Percentiles rank a stretch among this genome's conserved stretches.
Conservation (phyloP, 1,284 basidiomycete genomes). For the Trichosporon sp. region DNA sequence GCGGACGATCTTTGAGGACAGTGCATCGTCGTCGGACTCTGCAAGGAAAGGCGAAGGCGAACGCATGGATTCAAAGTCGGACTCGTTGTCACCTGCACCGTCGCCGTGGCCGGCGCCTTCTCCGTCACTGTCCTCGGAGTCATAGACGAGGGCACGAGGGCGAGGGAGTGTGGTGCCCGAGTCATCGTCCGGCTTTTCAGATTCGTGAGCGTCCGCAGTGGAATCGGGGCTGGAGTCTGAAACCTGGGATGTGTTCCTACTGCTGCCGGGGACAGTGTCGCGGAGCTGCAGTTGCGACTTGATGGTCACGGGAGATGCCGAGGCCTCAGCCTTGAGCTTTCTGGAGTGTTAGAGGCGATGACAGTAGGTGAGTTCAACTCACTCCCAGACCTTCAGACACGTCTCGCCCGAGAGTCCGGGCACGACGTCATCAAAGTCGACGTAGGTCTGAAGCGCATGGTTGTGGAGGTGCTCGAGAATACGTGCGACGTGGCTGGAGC, state of each 20-base stretch:
- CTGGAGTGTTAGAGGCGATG: not conserved
- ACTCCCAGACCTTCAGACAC: slow-evolving; percentile 2
- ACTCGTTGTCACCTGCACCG: not conserved
- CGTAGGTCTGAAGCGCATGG: not conserved
- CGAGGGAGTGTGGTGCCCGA: not conserved
- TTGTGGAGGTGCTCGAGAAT: not conserved
- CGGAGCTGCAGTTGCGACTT: not conserved
- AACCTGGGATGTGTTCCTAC: not conserved
- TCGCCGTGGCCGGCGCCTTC: not conserved
- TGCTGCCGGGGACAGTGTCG: not conserved
- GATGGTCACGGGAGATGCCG: not conserved
- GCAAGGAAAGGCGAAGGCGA: not conserved
- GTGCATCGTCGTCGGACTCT: not conserved
- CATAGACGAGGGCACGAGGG: not conserved
- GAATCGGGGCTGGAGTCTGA: not conserved
- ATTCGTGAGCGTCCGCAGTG: not conserved
- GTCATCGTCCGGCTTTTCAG: not conserved
- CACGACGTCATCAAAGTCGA: not conserved
- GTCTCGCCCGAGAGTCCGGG: not conserved
- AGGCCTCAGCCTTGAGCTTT: not conserved
- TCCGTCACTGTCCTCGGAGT: not conserved
- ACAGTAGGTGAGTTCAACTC: not conserved
- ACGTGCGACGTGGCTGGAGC: not conserved
- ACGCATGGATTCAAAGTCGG: not conserved
- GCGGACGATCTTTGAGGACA: not conserved